These are phyloP conservation scores for Paratinospora sagittata DNA, from an alignment of 164 flowering plant genomes.

Conservation along the genomic window DNA sequence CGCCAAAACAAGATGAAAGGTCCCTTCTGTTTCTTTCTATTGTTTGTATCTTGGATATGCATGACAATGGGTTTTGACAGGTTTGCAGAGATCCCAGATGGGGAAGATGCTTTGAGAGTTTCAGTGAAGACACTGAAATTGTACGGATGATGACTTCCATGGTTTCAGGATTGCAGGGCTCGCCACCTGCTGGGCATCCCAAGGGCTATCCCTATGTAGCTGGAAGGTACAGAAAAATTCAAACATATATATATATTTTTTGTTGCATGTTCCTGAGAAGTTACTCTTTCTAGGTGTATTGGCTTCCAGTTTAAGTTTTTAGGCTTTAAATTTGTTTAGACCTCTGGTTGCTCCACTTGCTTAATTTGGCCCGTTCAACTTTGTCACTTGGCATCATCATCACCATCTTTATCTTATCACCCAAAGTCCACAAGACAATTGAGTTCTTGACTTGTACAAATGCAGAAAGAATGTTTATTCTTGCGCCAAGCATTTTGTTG, in stretches of 20 bases:
- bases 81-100: constrained; percentile 70
- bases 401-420: not conserved
- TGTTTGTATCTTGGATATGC: not conserved
- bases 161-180: constrained; percentile 59
- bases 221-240: constrained; percentile 44
- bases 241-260: not conserved
- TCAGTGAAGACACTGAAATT: constrained; percentile 54
- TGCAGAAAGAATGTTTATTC: constrained; percentile 55
- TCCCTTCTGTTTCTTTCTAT: not conserved
- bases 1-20: not conserved
- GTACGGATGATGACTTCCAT: constrained; percentile 57
- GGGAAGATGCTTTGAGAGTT: constrained; percentile 74
- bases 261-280: no score
- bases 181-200: constrained; percentile 50
- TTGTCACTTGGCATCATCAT: no score
- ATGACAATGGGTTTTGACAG: constrained; percentile 27
- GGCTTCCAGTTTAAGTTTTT: not conserved
- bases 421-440: not conserved
- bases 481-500: constrained; percentile 72
- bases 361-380: no score
- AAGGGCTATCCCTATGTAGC: constrained; percentile 66
- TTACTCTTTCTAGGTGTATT: no score
- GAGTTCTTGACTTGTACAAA: constrained; percentile 7
- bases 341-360: not conserved
- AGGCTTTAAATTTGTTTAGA: not conserved